phyloP scores from a whole-genome alignment of 306 rosid genomes.

The Begonia masoniana region DNA sequence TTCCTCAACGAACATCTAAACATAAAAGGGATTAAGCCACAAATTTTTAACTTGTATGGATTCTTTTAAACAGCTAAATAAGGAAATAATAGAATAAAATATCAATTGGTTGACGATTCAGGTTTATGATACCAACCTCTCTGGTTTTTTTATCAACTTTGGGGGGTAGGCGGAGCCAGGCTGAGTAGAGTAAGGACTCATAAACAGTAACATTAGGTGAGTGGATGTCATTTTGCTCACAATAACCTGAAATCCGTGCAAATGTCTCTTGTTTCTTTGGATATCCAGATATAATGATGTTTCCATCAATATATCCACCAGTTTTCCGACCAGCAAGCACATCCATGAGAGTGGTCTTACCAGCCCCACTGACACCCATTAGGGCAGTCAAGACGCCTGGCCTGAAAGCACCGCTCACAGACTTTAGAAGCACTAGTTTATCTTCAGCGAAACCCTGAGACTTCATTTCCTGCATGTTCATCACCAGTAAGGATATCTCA shows the following conservation, averaged over 20 bases:
- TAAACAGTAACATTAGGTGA: conserved; percentile 68
- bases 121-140: conserved; percentile 22
- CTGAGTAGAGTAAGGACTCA: conserved; percentile 61
- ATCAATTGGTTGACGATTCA: no score
- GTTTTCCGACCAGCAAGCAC: conserved; percentile 89
- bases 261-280: conserved; percentile 87
- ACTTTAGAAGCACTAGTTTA: conserved; percentile 56
- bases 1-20: conserved; percentile 34
- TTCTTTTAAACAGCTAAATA: no score
- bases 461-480: conserved; percentile 51
- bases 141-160: conserved; percentile 32
- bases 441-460: conserved; percentile 48
- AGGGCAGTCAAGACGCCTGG: conserved; percentile 93
- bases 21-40: background rate
- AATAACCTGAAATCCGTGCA: conserved; percentile 84
- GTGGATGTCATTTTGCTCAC: conserved; percentile 86
- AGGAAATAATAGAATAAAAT: no score
- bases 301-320: conserved; percentile 70
- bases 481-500: background rate
- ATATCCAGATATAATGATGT: conserved; percentile 57
- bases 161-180: conserved; percentile 61
- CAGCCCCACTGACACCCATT: conserved; percentile 95
- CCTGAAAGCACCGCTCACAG: conserved; percentile 74
- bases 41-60: background rate
- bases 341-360: conserved; percentile 96